phyloP scores from a whole-genome alignment of 768 basidiomycete genomes.

The Pleurotus ostreatus region DNA sequence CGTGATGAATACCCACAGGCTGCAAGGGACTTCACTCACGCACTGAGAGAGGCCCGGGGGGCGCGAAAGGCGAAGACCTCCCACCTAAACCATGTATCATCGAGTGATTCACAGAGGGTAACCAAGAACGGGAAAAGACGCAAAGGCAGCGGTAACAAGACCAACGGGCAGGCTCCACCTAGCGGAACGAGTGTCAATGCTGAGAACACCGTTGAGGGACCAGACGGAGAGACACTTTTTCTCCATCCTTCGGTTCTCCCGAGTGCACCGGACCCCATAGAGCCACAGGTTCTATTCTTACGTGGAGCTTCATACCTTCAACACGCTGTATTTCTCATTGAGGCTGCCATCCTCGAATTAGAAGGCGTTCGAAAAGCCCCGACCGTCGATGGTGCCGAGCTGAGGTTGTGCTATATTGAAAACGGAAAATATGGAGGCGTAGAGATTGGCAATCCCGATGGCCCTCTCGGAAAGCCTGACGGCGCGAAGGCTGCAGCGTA shows the following conservation, averaged over 20 bases:
- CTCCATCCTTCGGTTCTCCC: slow-evolving; percentile 74
- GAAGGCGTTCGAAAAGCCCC: slow-evolving; percentile 63
- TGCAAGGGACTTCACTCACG: slow-evolving; percentile 76
- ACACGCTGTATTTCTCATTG: slow-evolving; percentile 72
- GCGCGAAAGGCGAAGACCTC: slow-evolving; percentile 59
- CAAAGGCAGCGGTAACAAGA: slow-evolving; percentile 39
- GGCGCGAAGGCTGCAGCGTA: slow-evolving; percentile 66
- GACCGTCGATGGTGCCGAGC: slow-evolving; percentile 65
- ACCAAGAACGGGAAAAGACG: slow-evolving; percentile 49
- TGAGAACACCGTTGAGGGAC: slow-evolving; percentile 41
- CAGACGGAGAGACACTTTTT: slow-evolving; percentile 46
- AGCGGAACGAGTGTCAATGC: slow-evolving; percentile 54
- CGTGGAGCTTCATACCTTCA: slow-evolving; percentile 83
- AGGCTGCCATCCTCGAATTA: slow-evolving; percentile 63
- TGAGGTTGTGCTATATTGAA: slow-evolving; percentile 72
- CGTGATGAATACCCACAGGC: slow-evolving; percentile 77
- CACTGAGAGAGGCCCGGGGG: slow-evolving; percentile 72
- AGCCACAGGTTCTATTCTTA: slow-evolving; percentile 79
- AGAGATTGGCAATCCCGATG: slow-evolving; percentile 78
- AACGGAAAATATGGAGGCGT: slow-evolving; percentile 80
- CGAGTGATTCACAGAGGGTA: slow-evolving; percentile 31
- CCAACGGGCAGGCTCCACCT: slow-evolving; percentile 64
- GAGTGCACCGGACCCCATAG: slow-evolving; percentile 82
- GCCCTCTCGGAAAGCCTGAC: slow-evolving; percentile 59
- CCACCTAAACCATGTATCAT: slow-evolving; percentile 29